Evolutionary conservation across 495 filamentous ascomycete species (phyloP).

Genomic region (Acidiella bohemica): DNA sequence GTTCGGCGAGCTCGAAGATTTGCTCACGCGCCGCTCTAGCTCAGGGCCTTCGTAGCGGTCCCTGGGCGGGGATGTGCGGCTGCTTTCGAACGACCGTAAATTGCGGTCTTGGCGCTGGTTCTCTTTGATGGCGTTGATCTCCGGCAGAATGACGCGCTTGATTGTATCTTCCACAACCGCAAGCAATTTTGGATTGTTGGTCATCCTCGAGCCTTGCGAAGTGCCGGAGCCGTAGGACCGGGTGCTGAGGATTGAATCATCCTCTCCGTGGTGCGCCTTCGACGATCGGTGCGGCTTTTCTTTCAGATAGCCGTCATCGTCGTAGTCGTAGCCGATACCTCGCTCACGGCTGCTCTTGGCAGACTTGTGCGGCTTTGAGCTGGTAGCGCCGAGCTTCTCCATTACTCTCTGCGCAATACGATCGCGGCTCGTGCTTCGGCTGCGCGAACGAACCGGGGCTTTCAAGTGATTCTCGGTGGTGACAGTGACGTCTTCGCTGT

Average conservation of each 20-base stretch:
- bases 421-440: slow-evolving; percentile 62
- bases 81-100: slow-evolving; percentile 43
- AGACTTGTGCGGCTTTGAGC: slow-evolving; percentile 32
- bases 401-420: slow-evolving; percentile 56
- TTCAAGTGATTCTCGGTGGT: slow-evolving; percentile 42
- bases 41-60: slow-evolving; percentile 28
- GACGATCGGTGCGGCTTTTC: slow-evolving; percentile 41
- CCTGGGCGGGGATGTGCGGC: slow-evolving; percentile 1
- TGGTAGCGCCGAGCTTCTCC: slow-evolving; percentile 40
- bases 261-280: slow-evolving; percentile 38
- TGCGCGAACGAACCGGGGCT: slow-evolving; percentile 48
- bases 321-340: slow-evolving; percentile 50
- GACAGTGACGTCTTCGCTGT: slow-evolving; percentile 12
- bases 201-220: slow-evolving; percentile 53
- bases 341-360: slow-evolving; percentile 34
- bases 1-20: slow-evolving; percentile 57
- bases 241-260: slow-evolving; percentile 49
- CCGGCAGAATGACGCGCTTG: slow-evolving; percentile 76
- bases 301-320: slow-evolving; percentile 38
- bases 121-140: slow-evolving; percentile 79
- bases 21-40: slow-evolving; percentile 49
- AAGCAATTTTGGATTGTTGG: slow-evolving; percentile 84
- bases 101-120: slow-evolving; percentile 61
- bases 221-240: slow-evolving; percentile 63
- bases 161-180: slow-evolving; percentile 96